Evolutionary conservation across 2,329 filamentous ascomycete genomes (phyloP).

Genomic region (Pseudocercospora fuligena): DNA sequence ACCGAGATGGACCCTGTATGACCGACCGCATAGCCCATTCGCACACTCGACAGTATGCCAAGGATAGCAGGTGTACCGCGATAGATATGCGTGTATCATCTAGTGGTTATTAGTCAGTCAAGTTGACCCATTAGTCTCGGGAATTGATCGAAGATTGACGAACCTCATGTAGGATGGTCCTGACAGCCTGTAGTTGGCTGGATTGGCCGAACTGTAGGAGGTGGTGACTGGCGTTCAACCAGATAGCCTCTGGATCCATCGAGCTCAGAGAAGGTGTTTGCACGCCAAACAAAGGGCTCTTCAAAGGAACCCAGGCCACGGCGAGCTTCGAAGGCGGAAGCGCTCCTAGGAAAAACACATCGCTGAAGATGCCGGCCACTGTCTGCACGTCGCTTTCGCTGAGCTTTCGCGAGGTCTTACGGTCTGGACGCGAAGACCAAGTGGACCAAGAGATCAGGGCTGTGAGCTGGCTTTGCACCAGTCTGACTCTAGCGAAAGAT

Average conservation of each 20-base stretch:
- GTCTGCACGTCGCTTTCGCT: neutral
- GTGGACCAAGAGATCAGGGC: neutral
- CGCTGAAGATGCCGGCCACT: constrained; percentile 19
- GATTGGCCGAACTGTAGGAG: neutral
- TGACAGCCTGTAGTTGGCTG: neutral
- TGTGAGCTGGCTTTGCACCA: constrained; percentile 5
- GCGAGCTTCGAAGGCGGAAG: constrained; percentile 16
- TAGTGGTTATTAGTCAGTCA: constrained; percentile 2
- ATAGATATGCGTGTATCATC: constrained; percentile 22
- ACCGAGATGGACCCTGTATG: constrained; percentile 13
- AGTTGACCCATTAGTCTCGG: neutral
- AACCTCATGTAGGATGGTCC: constrained; percentile 15
- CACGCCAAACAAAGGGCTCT: neutral
- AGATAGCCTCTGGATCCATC: constrained; percentile 8
- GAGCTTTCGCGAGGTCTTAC: neutral
- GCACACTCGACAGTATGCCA: constrained; percentile 16
- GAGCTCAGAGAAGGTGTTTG: neutral
- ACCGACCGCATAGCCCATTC: constrained; percentile 11
- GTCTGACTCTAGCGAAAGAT: neutral
- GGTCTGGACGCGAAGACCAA: constrained; percentile 1
- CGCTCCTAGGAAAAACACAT: constrained; percentile 22
- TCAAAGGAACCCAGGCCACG: neutral
- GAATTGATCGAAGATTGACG: neutral
- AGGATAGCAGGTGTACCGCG: constrained; percentile 21
- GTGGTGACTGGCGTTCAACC: neutral